phyloP scores from a whole-genome alignment of 495 filamentous ascomycete genomes.

The Cairneyella variabilis region DNA sequence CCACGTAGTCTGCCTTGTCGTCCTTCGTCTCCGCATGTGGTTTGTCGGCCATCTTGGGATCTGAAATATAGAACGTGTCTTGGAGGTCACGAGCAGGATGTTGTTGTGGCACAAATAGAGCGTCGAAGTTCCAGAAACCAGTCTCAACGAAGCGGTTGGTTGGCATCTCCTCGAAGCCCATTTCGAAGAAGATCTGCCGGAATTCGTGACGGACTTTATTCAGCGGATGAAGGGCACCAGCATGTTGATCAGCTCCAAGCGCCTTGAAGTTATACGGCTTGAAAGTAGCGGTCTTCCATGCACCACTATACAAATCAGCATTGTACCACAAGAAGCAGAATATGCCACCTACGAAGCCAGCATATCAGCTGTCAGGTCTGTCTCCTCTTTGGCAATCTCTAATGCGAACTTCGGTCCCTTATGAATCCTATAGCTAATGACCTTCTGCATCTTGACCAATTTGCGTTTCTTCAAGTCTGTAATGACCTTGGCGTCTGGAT shows the following conservation, averaged over 20 bases:
- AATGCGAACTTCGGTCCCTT: slow-evolving; percentile 85
- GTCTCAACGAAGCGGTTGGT: slow-evolving; percentile 85
- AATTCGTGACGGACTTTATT: slow-evolving; percentile 94
- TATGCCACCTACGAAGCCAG: slow-evolving; percentile 50
- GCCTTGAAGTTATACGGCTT: slow-evolving; percentile 98
- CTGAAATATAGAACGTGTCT: slow-evolving; percentile 97
- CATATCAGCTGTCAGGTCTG: slow-evolving; percentile 94
- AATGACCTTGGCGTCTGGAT: slow-evolving; percentile 67
- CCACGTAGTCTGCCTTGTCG: slow-evolving; percentile 72
- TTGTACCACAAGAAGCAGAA: background rate
- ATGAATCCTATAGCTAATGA: slow-evolving; percentile 74
- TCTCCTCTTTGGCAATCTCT: slow-evolving; percentile 88
- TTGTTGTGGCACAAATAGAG: slow-evolving; percentile 95
- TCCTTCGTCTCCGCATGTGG: slow-evolving; percentile 53
- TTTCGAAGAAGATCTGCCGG: slow-evolving; percentile 95
- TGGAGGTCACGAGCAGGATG: slow-evolving; percentile 94
- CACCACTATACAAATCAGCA: slow-evolving; percentile 43
- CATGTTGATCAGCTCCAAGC: slow-evolving; percentile 69
- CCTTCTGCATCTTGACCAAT: slow-evolving; percentile 73
- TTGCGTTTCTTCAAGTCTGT: slow-evolving; percentile 86
- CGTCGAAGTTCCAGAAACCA: slow-evolving; percentile 98
- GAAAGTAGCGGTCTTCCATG: slow-evolving; percentile 82
- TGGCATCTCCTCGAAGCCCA: slow-evolving; percentile 83
- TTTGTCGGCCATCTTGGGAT: slow-evolving; percentile 71
- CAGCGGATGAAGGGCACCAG: slow-evolving; percentile 89